Evolutionary conservation across 2,329 filamentous ascomycete genomes (phyloP), one percentile per base, ranked within the genome.

Genomic region (Rasamsonia emersonii): DNA sequence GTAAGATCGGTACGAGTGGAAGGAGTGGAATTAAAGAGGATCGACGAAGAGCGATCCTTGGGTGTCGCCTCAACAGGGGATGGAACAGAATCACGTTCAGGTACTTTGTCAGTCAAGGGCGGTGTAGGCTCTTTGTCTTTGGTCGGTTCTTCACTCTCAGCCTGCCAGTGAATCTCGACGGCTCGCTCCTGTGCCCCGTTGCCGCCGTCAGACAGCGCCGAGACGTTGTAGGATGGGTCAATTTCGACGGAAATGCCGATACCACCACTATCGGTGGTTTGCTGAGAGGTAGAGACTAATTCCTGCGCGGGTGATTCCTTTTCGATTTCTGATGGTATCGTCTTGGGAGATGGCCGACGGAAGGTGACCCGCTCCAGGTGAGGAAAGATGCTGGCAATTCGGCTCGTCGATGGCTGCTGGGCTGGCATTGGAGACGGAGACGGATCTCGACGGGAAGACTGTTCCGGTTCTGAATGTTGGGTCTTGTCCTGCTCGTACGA

Each of bases 21-120:
- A n/a, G 43, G 42, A 7, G 56, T 56, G 15, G 65, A 61, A 33
- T 61, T 51, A 44, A 70, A 67, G 4, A 69, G 51, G 17, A 61
- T 54, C 9, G 67, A 66, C 6, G 63, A 61, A 36, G 30, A 36
- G 6, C 60, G 58, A 35, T 69, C 60, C 40, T 65, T 65, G 18
- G 36, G 27, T 6, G 23, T 36, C 13, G 33, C 29, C 24, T 33
- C 21, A 3, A 33, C 3, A 18, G 23, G 23, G 14, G 30, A 27
- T 10, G 30, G 7, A 13, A 23, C n/a, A 7, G 19, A 8, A 14
- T 34, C 14, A 26, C 21, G 15, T 16, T 10, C 13, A 20, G 34
- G 59, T 54, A 6, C 57, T 61, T 46, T 33, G 14, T 18, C 13
- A 9, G 20, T 10, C 15, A 24, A 23, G 10, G 44, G 32, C n/a